Conservation (phyloP, 73 alveolate species). For the Paramecium tetraurelia region DNA sequence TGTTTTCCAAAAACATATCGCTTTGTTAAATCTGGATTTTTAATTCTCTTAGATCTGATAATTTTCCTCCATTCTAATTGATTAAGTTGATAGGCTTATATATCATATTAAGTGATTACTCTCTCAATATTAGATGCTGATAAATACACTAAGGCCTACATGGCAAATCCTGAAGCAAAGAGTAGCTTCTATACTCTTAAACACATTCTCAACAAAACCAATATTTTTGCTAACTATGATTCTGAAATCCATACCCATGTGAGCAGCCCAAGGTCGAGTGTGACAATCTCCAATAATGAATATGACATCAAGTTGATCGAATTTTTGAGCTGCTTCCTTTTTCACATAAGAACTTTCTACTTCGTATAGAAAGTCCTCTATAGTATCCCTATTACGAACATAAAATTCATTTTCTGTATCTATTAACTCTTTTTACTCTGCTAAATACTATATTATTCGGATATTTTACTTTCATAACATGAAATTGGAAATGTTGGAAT, state of each 20-base stretch:
- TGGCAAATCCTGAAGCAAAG: conserved; percentile 61
- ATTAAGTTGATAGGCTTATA: conserved; percentile 13
- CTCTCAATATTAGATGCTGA: conserved; percentile 60
- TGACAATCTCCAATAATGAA: conserved; percentile 56
- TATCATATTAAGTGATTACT: neutral
- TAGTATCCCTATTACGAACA: conserved; percentile 52
- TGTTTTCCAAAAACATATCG: conserved; percentile 34
- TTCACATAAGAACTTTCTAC: conserved; percentile 53
- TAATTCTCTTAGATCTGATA: conserved; percentile 13
- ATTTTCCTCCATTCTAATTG: conserved; percentile 11
- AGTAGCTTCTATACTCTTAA: conserved; percentile 50
- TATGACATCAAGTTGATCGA: conserved; percentile 55
- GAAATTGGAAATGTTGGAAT: conserved; percentile 40
- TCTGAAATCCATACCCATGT: neutral
- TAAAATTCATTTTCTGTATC: conserved; percentile 64
- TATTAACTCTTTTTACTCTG: conserved; percentile 54
- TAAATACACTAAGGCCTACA: conserved; percentile 59
- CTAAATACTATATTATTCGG: neutral
- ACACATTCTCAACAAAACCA: conserved; percentile 58
- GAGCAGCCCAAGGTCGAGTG: conserved; percentile 37
- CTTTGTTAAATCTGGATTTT: neutral
- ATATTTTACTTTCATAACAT: conserved; percentile 47
- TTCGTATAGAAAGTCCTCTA: conserved; percentile 59
- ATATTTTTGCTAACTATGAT: neutral
- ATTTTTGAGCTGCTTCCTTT: conserved; percentile 61